Percentiles rank a stretch among this genome's conserved stretches.
phyloP scores from a whole-genome alignment of 2,329 filamentous ascomycete genomes.

The Alternaria arbusti region DNA sequence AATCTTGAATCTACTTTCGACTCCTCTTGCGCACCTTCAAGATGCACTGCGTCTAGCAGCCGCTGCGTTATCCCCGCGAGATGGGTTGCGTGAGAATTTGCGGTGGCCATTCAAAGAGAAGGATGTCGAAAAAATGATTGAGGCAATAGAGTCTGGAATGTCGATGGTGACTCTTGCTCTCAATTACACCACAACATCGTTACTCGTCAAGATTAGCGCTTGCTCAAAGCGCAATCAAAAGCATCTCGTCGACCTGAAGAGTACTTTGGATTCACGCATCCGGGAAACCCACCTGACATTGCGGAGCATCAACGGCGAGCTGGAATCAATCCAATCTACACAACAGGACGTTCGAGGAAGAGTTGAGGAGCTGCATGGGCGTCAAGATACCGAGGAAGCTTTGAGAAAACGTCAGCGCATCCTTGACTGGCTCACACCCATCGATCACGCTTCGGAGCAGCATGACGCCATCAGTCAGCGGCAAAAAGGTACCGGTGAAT shows the following conservation, averaged over 20 bases:
- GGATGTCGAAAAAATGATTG: no score
- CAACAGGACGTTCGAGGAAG: neutral
- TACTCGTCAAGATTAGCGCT: no score
- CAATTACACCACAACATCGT: no score
- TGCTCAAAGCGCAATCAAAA: neutral
- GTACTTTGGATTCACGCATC: accelerated
- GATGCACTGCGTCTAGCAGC: no score
- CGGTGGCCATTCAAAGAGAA: no score
- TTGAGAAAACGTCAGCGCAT: neutral
- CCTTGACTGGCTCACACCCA: neutral
- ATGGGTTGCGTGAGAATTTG: no score
- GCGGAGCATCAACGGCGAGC: neutral
- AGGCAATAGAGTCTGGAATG: no score
- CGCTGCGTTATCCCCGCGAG: no score
- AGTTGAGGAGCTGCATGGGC: neutral
- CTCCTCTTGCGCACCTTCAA: no score
- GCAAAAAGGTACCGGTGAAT: neutral
- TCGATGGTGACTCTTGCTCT: no score
- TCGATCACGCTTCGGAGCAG: neutral
- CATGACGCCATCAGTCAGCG: neutral
- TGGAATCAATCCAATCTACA: neutral
- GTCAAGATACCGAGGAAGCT: neutral
- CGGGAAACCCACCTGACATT: accelerated
- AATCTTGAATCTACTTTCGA: no score
- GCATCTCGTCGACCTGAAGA: neutral